phyloP scores from a whole-genome alignment of 2,329 filamentous ascomycete species.

The Pezicula radicicola region DNA sequence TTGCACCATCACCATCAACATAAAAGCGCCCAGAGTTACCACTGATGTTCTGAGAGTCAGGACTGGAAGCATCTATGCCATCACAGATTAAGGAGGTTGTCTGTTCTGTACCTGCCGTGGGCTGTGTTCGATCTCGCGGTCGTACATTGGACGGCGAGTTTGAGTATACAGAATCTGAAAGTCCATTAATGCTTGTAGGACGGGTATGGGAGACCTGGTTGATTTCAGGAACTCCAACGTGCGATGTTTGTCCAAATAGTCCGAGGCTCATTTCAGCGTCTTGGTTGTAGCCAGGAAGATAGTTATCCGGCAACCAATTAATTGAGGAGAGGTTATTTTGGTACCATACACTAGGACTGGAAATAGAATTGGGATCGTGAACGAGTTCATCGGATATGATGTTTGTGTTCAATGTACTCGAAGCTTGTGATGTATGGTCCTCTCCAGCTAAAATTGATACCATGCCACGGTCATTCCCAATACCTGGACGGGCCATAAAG shows the following conservation, averaged over 20 bases:
- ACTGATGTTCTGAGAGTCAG: constrained; percentile 11
- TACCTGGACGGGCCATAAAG: not conserved
- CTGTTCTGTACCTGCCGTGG: not conserved
- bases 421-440: not conserved
- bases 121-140: not conserved
- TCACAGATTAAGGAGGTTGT: constrained; percentile 4
- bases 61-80: constrained; percentile 11
- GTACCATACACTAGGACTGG: constrained; percentile 11
- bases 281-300: constrained; percentile 16
- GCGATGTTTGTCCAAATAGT: constrained; percentile 1
- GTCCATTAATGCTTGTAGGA: not conserved
- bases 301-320: constrained; percentile 23
- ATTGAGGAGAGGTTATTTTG: constrained; percentile 18
- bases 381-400: not conserved
- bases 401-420: not conserved
- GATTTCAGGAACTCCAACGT: not conserved
- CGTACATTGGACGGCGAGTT: not conserved
- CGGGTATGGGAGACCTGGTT: not conserved
- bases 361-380: not conserved
- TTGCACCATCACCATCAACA: constrained; percentile 22
- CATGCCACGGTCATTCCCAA: not conserved
- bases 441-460: not conserved
- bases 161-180: not conserved
- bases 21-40: constrained; percentile 18
- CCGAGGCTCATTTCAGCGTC: constrained; percentile 1